Evolutionary conservation across 2,329 filamentous ascomycete genomes (phyloP).

Genomic region (Colletotrichum somersetense): DNA sequence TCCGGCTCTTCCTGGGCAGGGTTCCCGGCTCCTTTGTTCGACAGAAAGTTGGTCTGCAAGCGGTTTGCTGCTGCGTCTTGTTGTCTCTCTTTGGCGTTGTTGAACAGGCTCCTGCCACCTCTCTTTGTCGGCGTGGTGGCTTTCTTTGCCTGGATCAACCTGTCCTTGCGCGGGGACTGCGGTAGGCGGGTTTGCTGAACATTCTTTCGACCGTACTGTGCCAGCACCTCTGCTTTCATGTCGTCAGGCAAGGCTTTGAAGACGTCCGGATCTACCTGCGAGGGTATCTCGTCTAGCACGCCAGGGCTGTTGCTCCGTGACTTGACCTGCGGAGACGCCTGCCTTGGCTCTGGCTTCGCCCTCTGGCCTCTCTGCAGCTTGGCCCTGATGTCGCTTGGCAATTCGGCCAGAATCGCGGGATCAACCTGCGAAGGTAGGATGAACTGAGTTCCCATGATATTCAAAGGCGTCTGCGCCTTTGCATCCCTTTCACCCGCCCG

Average conservation of each 20-base stretch:
- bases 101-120: conserved; percentile 58
- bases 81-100: conserved; percentile 63
- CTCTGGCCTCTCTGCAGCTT: conserved; percentile 62
- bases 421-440: conserved; percentile 88
- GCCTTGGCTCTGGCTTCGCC: conserved; percentile 44
- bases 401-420: conserved; percentile 81
- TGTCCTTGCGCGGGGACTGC: conserved; percentile 70
- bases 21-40: conserved; percentile 52
- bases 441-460: conserved; percentile 90
- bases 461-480: conserved; percentile 76
- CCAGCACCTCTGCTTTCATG: conserved; percentile 85
- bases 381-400: conserved; percentile 85
- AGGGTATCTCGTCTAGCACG: conserved; percentile 65
- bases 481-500: conserved; percentile 63
- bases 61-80: conserved; percentile 70
- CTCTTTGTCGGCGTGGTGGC: conserved; percentile 76
- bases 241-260: conserved; percentile 87
- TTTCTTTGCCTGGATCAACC: conserved; percentile 64
- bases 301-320: conserved; percentile 57
- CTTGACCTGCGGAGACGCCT: conserved; percentile 49
- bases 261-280: conserved; percentile 87
- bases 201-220: conserved; percentile 69
- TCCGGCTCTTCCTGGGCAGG: conserved; percentile 51
- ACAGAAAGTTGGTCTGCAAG: conserved; percentile 79
- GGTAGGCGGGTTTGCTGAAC: conserved; percentile 50